Evolutionary conservation across 2,329 filamentous ascomycete genomes (phyloP), one percentile per base, ranked within the genome.

Genomic region (Xylariales sp.): DNA sequence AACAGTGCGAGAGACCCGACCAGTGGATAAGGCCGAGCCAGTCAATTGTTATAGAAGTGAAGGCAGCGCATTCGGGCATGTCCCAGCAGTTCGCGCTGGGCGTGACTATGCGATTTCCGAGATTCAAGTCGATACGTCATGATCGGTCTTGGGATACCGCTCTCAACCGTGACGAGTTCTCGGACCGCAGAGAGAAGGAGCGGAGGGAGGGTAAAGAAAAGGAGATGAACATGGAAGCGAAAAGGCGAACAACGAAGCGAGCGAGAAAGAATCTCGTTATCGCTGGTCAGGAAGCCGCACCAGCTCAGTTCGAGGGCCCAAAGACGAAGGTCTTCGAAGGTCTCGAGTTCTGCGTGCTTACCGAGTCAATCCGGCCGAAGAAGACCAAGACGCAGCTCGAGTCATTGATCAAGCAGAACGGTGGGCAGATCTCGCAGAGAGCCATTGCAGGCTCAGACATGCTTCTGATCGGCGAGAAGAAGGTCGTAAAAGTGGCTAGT

Each of bases 21-120:
- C 78, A 90, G 40, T 98, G 90, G 90, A 97, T 98, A 55, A 82
- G 84, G 24, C 89, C 93, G 0, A 81, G 78, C 39, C 87, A 97
- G 46, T 96, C 90, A 0, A 64, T 98, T 12, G 88, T 98, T 1
- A 54, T 98, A 0, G 84, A 86, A 32, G 86, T 93, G 47, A 98
- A 97, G 63, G 93, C 90, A 3, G 84, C 91, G 1, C 87, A 82
- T 15, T 78, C 94, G 0, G 79, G 76, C 1, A 65, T 71, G 0
- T 91, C 86, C 1, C 85, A 90, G 39, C 80, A 85, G 44, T 97
- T 96, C 58, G 82, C 84, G 6, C 79, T 79, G 12, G 78, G 78
- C 1, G 69, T 84, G 46, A 97, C 93, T 0, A 67, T 98, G 28
- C 82, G 93, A 1, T 98, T 98, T 53, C 93, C 93, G 2, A 82